Evolutionary conservation across 768 basidiomycete species (phyloP).

Genomic region (Pulveroboletus sp.): DNA sequence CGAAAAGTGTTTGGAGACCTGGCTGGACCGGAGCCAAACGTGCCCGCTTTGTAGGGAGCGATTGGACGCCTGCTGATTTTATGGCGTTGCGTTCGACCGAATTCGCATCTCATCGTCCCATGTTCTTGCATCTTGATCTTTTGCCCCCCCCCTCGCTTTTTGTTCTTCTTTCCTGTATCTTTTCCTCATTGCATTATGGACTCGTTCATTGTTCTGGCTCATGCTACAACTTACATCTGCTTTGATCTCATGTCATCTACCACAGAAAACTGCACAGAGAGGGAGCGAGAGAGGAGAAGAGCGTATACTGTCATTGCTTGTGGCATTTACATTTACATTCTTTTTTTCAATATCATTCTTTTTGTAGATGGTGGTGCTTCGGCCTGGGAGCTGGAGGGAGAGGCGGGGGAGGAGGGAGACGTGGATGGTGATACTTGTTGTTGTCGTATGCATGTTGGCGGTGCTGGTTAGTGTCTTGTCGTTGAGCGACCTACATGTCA

Average conservation of each 20-base stretch:
- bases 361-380: slow-evolving; percentile 15
- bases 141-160: not conserved
- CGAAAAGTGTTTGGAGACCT: slow-evolving; percentile 55
- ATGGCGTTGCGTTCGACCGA: not conserved
- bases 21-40: slow-evolving; percentile 55
- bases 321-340: slow-evolving; percentile 20
- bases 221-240: slow-evolving; percentile 12
- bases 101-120: not conserved
- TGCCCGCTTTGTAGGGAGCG: slow-evolving; percentile 63
- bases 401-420: not conserved
- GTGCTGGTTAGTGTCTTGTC: not conserved
- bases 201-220: slow-evolving; percentile 6
- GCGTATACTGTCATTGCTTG: slow-evolving; percentile 8
- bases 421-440: not conserved
- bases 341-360: slow-evolving; percentile 26
- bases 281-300: not conserved
- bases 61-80: slow-evolving; percentile 29
- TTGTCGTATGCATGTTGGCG: not conserved
- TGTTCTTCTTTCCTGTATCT: not conserved
- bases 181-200: slow-evolving; percentile 12
- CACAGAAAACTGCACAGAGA: slow-evolving; percentile 4
- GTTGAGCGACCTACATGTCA: slow-evolving; percentile 7
- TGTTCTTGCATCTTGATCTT: not conserved
- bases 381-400: not conserved
- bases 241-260: slow-evolving; percentile 3